Evolutionary conservation across 1,139 yeast genomes (phyloP).

Genomic region (Pichia inconspicua): DNA sequence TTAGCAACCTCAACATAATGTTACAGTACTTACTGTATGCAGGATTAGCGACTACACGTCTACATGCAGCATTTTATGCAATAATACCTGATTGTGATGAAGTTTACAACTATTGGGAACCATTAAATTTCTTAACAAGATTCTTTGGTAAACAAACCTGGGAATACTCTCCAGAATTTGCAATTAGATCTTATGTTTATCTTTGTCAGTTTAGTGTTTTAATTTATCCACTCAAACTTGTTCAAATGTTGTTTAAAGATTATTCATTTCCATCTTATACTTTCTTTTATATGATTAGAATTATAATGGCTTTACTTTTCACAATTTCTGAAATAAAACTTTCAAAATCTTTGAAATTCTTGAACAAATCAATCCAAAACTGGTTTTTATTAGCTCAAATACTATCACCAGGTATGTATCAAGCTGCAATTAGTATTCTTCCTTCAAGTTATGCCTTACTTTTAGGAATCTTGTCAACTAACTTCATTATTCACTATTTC

Average conservation of each 20-base stretch:
- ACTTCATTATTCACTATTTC: conserved; percentile 31
- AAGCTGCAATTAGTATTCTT: conserved; percentile 74
- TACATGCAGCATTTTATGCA: conserved; percentile 45
- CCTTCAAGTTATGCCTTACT: conserved; percentile 87
- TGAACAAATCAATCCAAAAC: conserved; percentile 36
- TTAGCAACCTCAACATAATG: conserved; percentile 1
- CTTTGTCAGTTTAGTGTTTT: conserved; percentile 45
- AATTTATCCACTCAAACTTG: conserved; percentile 32
- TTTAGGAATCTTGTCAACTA: conserved; percentile 48
- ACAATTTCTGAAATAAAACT: conserved; percentile 47
- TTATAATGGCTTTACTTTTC: conserved; percentile 45
- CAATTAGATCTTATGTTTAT: conserved; percentile 82
- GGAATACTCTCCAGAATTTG: conserved; percentile 91
- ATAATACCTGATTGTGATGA: conserved; percentile 85
- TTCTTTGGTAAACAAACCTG: conserved; percentile 91
- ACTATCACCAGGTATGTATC: conserved; percentile 64
- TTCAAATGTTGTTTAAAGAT: not conserved
- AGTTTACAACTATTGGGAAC: conserved; percentile 89
- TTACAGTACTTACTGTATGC: conserved; percentile 6
- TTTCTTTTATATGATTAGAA: conserved; percentile 49
- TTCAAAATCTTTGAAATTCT: conserved; percentile 35
- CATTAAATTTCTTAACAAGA: conserved; percentile 67
- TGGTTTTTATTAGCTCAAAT: conserved; percentile 50
- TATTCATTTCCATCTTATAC: conserved; percentile 29
- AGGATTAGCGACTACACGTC: conserved; percentile 31